Percentiles rank a stretch among this genome's conserved stretches.
Evolutionary conservation across 331 rosid genomes (phyloP).

Genomic region (Telfairia occidentalis): DNA sequence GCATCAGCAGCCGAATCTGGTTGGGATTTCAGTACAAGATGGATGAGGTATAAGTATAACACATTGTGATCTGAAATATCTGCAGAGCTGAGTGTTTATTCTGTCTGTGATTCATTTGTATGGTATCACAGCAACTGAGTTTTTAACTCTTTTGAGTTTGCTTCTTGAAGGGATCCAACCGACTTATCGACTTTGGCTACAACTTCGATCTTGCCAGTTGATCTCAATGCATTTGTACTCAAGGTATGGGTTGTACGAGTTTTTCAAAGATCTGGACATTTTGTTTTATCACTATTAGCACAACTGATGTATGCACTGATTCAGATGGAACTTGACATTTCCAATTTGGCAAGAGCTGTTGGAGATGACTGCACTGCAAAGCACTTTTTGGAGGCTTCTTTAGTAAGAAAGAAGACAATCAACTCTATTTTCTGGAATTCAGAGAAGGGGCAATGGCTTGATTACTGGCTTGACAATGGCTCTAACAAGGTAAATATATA

Average conservation of each 20-base stretch:
- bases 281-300: background rate
- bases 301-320: slow-evolving; percentile 11
- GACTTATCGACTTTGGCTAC: slow-evolving; percentile 71
- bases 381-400: slow-evolving; percentile 39
- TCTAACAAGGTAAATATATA: slow-evolving; percentile 24
- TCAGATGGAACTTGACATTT: slow-evolving; percentile 80
- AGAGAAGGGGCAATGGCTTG: slow-evolving; percentile 71
- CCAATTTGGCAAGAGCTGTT: slow-evolving; percentile 52
- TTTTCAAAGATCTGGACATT: background rate
- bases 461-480: slow-evolving; percentile 54
- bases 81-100: background rate
- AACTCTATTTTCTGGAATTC: slow-evolving; percentile 64
- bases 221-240: slow-evolving; percentile 59
- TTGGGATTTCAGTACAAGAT: slow-evolving; percentile 94
- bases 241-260: slow-evolving; percentile 37
- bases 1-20: slow-evolving; percentile 88
- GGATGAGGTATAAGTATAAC: slow-evolving; percentile 70
- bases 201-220: slow-evolving; percentile 69
- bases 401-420: slow-evolving; percentile 48
- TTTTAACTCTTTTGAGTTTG: background rate
- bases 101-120: background rate
- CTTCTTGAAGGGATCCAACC: slow-evolving; percentile 46
- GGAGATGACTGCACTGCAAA: slow-evolving; percentile 41
- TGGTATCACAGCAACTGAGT: background rate
- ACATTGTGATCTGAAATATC: background rate